Evolutionary conservation across 148 eudicot species (phyloP), one percentile per base, ranked within the genome.

Genomic region (Nepenthes mirabilis): DNA sequence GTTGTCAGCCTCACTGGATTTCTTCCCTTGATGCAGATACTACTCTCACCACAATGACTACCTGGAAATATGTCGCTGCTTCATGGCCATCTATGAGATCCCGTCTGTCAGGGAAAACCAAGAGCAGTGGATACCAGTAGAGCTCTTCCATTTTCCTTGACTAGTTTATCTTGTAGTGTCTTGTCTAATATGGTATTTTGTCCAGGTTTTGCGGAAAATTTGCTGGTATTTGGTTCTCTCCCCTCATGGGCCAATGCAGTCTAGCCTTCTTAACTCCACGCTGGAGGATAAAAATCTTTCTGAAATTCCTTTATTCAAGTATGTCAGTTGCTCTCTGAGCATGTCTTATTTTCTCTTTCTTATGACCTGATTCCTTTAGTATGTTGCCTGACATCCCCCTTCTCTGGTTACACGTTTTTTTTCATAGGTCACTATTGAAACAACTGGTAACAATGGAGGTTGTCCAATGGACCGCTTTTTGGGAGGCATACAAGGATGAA

Each of bases 391-490:
- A 34, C 37, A 8, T 53, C 23, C 43, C 56, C 48, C 11, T 48
- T 66, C 59, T 32, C 23, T 23, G 32, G 54, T 61, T 52, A 57
- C 37, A 36, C 2, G 14, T 37, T 56, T 57, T 32, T 57, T 52
- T 56, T 57, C 23, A 2, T 55, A 88, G 96, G 80, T 74, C 70
- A 52, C 80, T 91, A 1, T 59, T 88, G 80, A 91, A 91, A 74
- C 98, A 91, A 70, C 60, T 91, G 32, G 82, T 91, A 47, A 88
- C 98, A 8, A 88, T 88, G 98, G 98, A 91, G 81, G 90, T 88
- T 11, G 77, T 88, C 56, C 88, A 71, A 72, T 91, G 98, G 98
- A 91, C 85, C 11, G 77, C 79, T 60, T 78, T 91, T 60, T 91
- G 98, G 98, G 80, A 65, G 64, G 80, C 84, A 50, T 88, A 80